Evolutionary conservation across 192 early-diverging fungal genomes (phyloP).

Genomic region (Coemansia pectinata): DNA sequence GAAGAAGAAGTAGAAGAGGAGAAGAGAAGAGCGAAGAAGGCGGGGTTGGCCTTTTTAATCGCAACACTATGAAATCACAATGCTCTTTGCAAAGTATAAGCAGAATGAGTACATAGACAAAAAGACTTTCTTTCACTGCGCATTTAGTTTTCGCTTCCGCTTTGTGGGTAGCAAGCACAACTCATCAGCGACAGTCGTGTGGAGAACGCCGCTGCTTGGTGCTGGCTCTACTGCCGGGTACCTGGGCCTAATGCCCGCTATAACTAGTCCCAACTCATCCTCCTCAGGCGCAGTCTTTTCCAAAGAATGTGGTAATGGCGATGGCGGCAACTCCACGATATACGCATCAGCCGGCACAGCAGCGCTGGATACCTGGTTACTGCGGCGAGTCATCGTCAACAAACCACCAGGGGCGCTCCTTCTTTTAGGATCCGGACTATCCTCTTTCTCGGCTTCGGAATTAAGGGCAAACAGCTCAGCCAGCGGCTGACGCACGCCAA

Average conservation of each 20-base stretch:
- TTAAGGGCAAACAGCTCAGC: neutral
- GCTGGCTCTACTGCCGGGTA: neutral
- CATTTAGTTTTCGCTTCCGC: neutral
- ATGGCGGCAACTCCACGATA: neutral
- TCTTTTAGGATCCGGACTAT: neutral
- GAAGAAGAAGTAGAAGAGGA: neutral
- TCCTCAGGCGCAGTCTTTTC: neutral
- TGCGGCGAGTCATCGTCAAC: neutral
- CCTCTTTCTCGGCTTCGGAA: neutral
- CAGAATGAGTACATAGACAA: neutral
- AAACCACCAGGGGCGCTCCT: neutral
- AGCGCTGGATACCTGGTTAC: neutral
- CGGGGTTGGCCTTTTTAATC: no score
- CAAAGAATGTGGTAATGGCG: neutral
- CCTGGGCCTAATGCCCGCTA: neutral
- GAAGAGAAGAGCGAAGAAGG: neutral
- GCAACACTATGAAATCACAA: neutral
- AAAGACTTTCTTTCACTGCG: neutral
- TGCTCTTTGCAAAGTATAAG: neutral
- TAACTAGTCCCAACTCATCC: neutral
- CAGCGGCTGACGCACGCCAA: neutral
- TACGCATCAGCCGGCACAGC: neutral
- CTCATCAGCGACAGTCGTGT: constrained; percentile 9
- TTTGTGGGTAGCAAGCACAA: neutral
- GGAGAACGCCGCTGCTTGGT: neutral